Base-by-base conservation (phyloP, 495 filamentous ascomycete genomes). In the Penicillium salamii region DNA sequence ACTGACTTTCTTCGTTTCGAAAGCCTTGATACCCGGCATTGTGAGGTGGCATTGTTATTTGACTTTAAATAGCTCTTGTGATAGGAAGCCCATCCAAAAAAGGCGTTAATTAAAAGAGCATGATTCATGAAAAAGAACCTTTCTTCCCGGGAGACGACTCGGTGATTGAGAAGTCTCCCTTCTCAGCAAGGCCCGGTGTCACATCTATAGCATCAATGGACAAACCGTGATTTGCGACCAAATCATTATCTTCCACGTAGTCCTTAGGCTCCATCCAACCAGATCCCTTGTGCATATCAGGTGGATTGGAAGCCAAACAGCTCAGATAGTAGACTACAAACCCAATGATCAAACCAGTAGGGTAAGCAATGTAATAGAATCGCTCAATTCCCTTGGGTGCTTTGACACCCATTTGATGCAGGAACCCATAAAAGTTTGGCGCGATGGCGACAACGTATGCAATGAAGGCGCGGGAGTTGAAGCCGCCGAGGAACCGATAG, bases 301-400 rank as follows among this genome's bases (percentile, higher is more conserved):
- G n/a, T 5, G 61, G 61, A 5, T 54, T 33, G 35, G 32, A 56
- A 0, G 42, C 23, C 21, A 50, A 44, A 45, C 50, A 41, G 42
- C 31, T 5, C 19, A 50, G 24, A 40, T 56, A 67, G 49, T 69
- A 71, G 6, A 55, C 50, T 2, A 15, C 38, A 43, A 69, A 68
- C 2, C 51, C 55, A 20, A 69, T 34, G 15, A 64, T 37, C 12
- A 71, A 13, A 0, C 66, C 66, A 15, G 61, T 63, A 11, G 56
- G 56, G 37, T 69, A 69, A 7, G 66, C 64, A 20, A 71, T 55
- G 23, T 66, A 71, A 31, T 71, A 71, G 12, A 67, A 65, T 26
- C 64, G 50, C 21, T 59, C 42, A 11, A 68, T 61, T 0, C 61
- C 60, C 8, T 48, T 1, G 6, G 66, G 64, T 5, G 66, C 68